These are phyloP conservation scores for Magnaporthiopsis rhizophila DNA, from an alignment of 2,329 filamentous ascomycete genomes.

Conservation along the genomic window DNA sequence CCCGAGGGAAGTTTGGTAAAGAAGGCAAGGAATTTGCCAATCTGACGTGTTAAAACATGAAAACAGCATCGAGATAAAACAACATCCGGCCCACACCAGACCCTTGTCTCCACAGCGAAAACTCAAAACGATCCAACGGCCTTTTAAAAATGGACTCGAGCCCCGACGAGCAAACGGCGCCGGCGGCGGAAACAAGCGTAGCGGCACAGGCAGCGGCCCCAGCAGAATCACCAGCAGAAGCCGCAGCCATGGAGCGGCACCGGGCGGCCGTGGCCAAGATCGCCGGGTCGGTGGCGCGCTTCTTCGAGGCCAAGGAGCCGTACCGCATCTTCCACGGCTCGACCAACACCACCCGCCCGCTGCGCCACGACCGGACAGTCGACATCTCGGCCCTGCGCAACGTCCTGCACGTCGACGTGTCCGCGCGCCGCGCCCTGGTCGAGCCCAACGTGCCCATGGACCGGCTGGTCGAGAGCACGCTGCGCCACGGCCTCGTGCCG, in stretches of 20 bases:
- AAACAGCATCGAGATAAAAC: not conserved
- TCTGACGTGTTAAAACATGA: not conserved
- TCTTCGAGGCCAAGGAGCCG: constrained; percentile 41
- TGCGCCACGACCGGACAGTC: constrained; percentile 38
- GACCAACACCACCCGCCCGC: constrained; percentile 63
- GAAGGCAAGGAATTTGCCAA: not conserved
- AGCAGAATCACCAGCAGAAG: not conserved
- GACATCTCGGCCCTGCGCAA: constrained; percentile 58
- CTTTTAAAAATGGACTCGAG: not conserved
- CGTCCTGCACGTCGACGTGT: constrained; percentile 55
- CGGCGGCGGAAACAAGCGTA: not conserved
- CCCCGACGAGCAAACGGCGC: too few relatives aligned
- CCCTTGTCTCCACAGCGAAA: not conserved
- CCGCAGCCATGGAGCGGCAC: constrained; percentile 39
- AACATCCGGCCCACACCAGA: not conserved
- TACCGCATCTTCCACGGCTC: constrained; percentile 73
- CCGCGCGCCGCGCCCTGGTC: constrained; percentile 52
- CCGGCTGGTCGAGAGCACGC: constrained; percentile 55
- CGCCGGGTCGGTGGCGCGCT: constrained; percentile 36
- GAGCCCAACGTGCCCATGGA: constrained; percentile 75
- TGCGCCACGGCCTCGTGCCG: constrained; percentile 58
- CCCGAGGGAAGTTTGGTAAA: not conserved
- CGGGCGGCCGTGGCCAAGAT: constrained; percentile 38
- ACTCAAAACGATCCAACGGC: not conserved
- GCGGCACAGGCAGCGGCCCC: not conserved